Conservation (phyloP, 78 protist species). For the Trichosphaerium sp. region DNA sequence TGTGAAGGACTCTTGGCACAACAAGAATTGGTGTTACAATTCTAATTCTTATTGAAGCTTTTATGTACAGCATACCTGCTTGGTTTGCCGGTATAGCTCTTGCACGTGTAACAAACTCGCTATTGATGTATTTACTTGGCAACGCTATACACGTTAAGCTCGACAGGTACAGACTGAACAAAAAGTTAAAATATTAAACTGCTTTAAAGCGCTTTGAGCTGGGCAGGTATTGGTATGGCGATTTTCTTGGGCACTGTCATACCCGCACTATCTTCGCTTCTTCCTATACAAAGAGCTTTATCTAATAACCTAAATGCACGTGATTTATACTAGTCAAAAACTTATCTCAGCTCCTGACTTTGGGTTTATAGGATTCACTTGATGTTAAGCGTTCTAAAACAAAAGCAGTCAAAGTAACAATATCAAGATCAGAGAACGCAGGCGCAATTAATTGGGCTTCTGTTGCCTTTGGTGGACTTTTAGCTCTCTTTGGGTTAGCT, state of each 20-base stretch:
- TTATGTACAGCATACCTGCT: constrained; percentile 66
- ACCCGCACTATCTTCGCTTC: constrained; percentile 57
- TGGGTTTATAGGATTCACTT: constrained; percentile 62
- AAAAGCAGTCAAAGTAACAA: constrained; percentile 49
- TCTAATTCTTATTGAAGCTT: too few relatives aligned
- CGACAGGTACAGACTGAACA: too few relatives aligned
- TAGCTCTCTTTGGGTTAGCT: constrained; percentile 50
- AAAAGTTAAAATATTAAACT: too few relatives aligned
- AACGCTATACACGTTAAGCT: too few relatives aligned
- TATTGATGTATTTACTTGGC: too few relatives aligned
- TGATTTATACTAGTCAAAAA: too few relatives aligned
- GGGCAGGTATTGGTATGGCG: constrained; percentile 39
- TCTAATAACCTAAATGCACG: constrained; percentile 29
- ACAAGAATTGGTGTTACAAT: too few relatives aligned
- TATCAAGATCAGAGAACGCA: constrained; percentile 42
- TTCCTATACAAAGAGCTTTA: constrained; percentile 72
- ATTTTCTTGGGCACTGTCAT: constrained; percentile 52
- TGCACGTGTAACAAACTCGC: too few relatives aligned
- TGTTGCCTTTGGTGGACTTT: constrained; percentile 45
- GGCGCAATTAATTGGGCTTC: constrained; percentile 12
- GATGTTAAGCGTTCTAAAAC: constrained; percentile 48
- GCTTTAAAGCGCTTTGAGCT: too few relatives aligned
- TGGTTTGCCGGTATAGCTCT: constrained; percentile 63
- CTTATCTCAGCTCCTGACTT: too few relatives aligned
- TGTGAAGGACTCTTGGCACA: too few relatives aligned